Percentiles rank a stretch among this genome's conserved stretches.
Conservation (phyloP, 1,284 basidiomycete genomes). For the Boletellus deceptivus region DNA sequence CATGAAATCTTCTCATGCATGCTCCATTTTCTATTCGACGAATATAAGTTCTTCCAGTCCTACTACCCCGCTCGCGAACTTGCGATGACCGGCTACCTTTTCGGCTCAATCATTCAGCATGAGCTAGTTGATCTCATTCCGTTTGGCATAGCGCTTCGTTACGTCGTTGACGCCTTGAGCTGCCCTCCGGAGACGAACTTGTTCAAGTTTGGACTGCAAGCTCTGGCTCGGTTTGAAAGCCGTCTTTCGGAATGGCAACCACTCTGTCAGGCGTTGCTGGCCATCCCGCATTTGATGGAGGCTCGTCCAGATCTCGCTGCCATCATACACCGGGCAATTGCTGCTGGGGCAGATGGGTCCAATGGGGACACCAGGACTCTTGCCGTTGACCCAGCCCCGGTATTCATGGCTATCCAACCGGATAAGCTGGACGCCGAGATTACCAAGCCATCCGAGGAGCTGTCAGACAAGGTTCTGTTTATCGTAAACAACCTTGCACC, state of each 20-base stretch:
- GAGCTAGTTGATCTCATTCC: conserved; percentile 94
- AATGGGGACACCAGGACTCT: conserved; percentile 40
- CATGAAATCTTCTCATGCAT: conserved; percentile 98
- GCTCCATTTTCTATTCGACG: conserved; percentile 99
- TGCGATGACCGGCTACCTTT: conserved; percentile 94
- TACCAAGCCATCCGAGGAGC: conserved; percentile 77
- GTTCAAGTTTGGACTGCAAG: conserved; percentile 95
- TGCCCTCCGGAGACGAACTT: conserved; percentile 89
- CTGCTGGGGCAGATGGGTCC: conserved; percentile 45
- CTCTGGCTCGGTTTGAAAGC: conserved; percentile 84
- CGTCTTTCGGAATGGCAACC: conserved; percentile 93
- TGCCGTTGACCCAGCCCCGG: conserved; percentile 45
- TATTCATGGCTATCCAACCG: conserved; percentile 74
- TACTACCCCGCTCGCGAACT: conserved; percentile 94
- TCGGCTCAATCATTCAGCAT: conserved; percentile 94
- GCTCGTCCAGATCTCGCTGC: conserved; percentile 83
- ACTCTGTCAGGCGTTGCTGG: conserved; percentile 85
- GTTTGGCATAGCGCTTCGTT: conserved; percentile 95
- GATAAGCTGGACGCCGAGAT: conserved; percentile 62
- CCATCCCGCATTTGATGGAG: conserved; percentile 86
- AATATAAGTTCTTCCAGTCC: conserved; percentile 99
- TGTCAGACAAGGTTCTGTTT: conserved; percentile 94
- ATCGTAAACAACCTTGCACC: conserved; percentile 98
- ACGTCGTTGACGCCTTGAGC: conserved; percentile 91
- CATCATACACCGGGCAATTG: conserved; percentile 71